Evolutionary conservation across 1,284 basidiomycete species (phyloP).

Genomic region (Ganoderma sinense): DNA sequence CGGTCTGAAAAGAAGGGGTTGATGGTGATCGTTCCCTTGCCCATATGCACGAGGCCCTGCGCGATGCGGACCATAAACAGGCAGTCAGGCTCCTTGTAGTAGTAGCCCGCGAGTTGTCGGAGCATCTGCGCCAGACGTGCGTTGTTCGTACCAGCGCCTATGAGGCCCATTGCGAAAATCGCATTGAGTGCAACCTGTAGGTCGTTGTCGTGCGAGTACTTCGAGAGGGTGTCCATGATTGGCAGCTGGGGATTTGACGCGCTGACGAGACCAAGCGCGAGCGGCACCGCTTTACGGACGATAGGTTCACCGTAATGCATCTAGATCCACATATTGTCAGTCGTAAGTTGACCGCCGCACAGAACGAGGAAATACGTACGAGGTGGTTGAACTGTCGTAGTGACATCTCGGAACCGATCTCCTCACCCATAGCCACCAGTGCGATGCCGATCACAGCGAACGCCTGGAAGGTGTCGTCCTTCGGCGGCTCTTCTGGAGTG

Average conservation of each 20-base stretch:
- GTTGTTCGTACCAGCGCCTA: slow-evolving; percentile 98
- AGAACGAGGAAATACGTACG: slow-evolving; percentile 52
- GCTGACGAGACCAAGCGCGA: slow-evolving; percentile 94
- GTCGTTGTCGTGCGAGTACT: slow-evolving; percentile 99
- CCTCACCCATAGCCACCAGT: slow-evolving; percentile 97
- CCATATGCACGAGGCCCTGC: slow-evolving; percentile 98
- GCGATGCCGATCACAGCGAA: slow-evolving; percentile 96
- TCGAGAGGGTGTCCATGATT: slow-evolving; percentile 98
- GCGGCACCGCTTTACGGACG: slow-evolving; percentile 94
- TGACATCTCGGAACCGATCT: slow-evolving; percentile 97
- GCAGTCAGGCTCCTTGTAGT: slow-evolving; percentile 97
- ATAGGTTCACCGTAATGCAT: slow-evolving; percentile 99
- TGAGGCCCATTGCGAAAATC: slow-evolving; percentile 98
- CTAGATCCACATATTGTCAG: slow-evolving; percentile 47
- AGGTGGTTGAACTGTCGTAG: slow-evolving; percentile 94
- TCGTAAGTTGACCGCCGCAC: background rate
- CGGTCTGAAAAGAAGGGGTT: slow-evolving; percentile 98
- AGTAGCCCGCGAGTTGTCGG: slow-evolving; percentile 95
- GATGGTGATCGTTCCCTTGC: slow-evolving; percentile 98
- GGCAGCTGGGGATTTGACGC: slow-evolving; percentile 97
- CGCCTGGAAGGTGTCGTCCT: slow-evolving; percentile 89
- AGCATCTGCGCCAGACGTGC: slow-evolving; percentile 98
- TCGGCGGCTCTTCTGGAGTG: slow-evolving; percentile 58
- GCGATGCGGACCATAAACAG: slow-evolving; percentile 97
- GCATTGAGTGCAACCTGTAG: slow-evolving; percentile 95